phyloP scores from a whole-genome alignment of 2,329 filamentous ascomycete species.

The Furcasterigmium sp. region DNA sequence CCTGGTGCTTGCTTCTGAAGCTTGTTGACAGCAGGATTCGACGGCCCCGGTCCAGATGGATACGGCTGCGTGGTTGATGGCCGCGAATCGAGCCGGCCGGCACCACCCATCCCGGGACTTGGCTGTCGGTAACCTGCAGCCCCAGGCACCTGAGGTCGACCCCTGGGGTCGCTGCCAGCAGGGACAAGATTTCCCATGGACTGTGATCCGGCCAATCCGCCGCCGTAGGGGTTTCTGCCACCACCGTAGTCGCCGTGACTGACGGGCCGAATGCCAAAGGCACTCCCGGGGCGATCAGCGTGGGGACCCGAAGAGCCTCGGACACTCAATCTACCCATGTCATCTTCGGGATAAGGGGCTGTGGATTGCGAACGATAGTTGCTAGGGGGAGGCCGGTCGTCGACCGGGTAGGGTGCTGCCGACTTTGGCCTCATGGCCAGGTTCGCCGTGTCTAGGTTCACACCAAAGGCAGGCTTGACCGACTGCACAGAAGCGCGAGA shows the following conservation, averaged over 20 bases:
- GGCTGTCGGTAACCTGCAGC: slow-evolving; percentile 32
- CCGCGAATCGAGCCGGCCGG: slow-evolving; percentile 15
- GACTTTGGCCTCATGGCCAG: slow-evolving; percentile 42
- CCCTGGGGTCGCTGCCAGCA: slow-evolving; percentile 33
- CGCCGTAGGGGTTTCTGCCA: slow-evolving; percentile 6
- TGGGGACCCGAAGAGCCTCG: slow-evolving; percentile 42
- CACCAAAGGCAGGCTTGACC: slow-evolving; percentile 40
- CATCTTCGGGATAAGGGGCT: slow-evolving; percentile 50
- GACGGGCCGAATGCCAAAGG: slow-evolving; percentile 49
- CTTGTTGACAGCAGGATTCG: slow-evolving; percentile 27
- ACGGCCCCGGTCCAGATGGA: slow-evolving; percentile 12
- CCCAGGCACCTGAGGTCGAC: slow-evolving; percentile 32
- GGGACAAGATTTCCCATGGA: slow-evolving; percentile 42
- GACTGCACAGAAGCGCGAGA: slow-evolving; percentile 31
- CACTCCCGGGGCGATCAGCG: slow-evolving; percentile 43
- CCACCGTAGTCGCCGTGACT: slow-evolving; percentile 17
- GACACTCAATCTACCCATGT: slow-evolving; percentile 39
- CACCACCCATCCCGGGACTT: slow-evolving; percentile 26
- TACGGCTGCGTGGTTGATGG: slow-evolving; percentile 20
- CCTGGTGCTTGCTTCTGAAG: slow-evolving; percentile 31
- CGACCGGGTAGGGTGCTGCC: slow-evolving; percentile 65
- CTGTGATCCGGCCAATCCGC: slow-evolving; percentile 32
- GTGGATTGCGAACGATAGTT: slow-evolving; percentile 39
- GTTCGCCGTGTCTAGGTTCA: slow-evolving; percentile 36
- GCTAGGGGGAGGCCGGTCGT: slow-evolving; percentile 53